Base-by-base conservation (phyloP, 176 grass and related monocot species). In the Oryza officinalis region DNA sequence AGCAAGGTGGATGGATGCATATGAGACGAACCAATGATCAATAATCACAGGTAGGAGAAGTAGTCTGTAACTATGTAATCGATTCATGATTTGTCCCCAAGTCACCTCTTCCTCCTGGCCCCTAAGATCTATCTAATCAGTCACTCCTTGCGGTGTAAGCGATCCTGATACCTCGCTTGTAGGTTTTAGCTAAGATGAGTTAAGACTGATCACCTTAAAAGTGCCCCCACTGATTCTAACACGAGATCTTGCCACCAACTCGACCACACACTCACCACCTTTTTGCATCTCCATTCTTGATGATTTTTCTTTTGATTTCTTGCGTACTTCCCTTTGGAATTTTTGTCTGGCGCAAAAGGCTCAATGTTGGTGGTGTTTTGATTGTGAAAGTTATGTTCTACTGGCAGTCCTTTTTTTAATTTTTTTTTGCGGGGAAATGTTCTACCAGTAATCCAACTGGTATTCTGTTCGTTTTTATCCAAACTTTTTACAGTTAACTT, bases 181-280 rank as follows among this genome's bases (percentile, higher is more conserved):
- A 50, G 41, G 37, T 38, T 38, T 25, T 18, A 71, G 57, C 57
- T 57, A 57, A 6, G 20, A 61, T 25, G 9, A 17, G 25, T 14
- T 10, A 17, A 27, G 85, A 80, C 77, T 7, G 23, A 41, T 69
- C 85, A 87, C 85, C 78, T 17, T 44, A 70, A 49, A 81, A 81
- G 50, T n/a, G 25, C 15, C 28, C 49, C 3, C 6, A 5, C 63
- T 82, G 86, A 82, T 69, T 59, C 63, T 35, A 77, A 82, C 79
- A 6, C 63, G 40, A 32, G 50, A 82, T 77, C 85, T 82, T 28
- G 33, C 32, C 79, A 87, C 72, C 86, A 22, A 82, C 79, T 45
- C 0, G 5, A 13, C 14, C 38, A 50, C 63, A 20, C 27, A 63
- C 72, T 30, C 44, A 0, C 28, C 27, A 37, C 63, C 47, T 61